phyloP scores from a whole-genome alignment of 805 yeast species.

The Torulaspora quercuum region DNA sequence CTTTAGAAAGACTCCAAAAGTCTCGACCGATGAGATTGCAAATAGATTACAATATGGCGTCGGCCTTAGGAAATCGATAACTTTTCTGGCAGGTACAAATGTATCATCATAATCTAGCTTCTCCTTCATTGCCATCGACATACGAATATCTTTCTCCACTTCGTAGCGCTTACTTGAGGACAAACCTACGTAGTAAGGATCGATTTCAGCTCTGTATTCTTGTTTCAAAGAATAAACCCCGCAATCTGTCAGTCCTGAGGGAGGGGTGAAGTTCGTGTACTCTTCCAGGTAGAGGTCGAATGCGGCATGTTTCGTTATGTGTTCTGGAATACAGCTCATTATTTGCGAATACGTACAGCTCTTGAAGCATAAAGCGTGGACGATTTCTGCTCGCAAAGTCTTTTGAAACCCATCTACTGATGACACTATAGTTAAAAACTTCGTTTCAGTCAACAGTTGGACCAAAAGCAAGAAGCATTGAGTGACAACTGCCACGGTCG shows the following conservation, averaged over 20 bases:
- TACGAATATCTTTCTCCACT: conserved; percentile 62
- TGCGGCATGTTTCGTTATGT: conserved; percentile 62
- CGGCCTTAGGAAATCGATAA: conserved; percentile 35
- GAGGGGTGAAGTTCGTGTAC: conserved; percentile 60
- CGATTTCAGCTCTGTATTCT: conserved; percentile 51
- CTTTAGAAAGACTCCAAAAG: conserved; percentile 53
- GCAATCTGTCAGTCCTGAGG: conserved; percentile 52
- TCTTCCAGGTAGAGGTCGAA: conserved; percentile 61
- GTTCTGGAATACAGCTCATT: conserved; percentile 68
- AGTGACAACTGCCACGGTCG: conserved; percentile 62
- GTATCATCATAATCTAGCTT: conserved; percentile 45
- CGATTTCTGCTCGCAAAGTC: conserved; percentile 63
- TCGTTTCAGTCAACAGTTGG: conserved; percentile 63
- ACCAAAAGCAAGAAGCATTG: conserved; percentile 71
- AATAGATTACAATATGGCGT: conserved; percentile 46
- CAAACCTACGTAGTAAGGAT: conserved; percentile 81
- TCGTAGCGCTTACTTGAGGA: conserved; percentile 78
- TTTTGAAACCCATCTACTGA: conserved; percentile 48
- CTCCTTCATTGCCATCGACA: conserved; percentile 42
- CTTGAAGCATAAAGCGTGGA: conserved; percentile 77
- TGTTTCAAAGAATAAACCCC: conserved; percentile 69
- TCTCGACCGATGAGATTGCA: conserved; percentile 49
- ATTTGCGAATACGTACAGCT: conserved; percentile 70
- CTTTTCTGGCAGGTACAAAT: conserved; percentile 52
- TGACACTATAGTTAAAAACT: conserved; percentile 49